Percentiles rank a stretch among this genome's conserved stretches.
These are phyloP conservation scores for Candida sp. DNA, from an alignment of 1,139 yeast species.

Conservation along the genomic window DNA sequence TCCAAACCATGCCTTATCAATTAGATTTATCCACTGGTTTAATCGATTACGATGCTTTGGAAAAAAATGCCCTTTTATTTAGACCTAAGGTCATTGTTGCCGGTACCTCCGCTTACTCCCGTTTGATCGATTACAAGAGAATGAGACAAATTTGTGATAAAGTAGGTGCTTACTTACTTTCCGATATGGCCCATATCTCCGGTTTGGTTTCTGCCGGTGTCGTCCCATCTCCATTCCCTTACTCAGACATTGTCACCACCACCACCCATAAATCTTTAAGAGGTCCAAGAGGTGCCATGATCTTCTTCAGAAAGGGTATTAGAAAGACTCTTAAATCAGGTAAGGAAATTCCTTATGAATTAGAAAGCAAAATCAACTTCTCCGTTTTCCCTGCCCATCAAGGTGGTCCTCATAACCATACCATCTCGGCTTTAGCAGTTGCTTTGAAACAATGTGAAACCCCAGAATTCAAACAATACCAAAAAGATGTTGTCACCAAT, in stretches of 20 bases:
- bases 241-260: constrained; percentile 94
- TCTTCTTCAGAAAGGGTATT: constrained; percentile 91
- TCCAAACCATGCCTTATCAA: constrained; percentile 97
- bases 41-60: constrained; percentile 88
- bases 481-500: constrained; percentile 74
- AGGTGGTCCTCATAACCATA: constrained; percentile 99
- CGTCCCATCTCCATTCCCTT: constrained; percentile 88
- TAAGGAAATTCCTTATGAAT: constrained; percentile 80
- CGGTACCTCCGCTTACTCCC: constrained; percentile 95
- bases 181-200: constrained; percentile 97
- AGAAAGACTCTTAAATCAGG: constrained; percentile 85
- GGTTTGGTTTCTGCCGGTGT: constrained; percentile 94
- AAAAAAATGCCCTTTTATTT: constrained; percentile 77
- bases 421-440: constrained; percentile 92
- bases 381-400: constrained; percentile 99
- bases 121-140: constrained; percentile 86
- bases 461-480: constrained; percentile 87
- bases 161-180: constrained; percentile 88
- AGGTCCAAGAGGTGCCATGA: constrained; percentile 99
- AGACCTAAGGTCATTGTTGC: constrained; percentile 96
- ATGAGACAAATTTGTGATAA: constrained; percentile 88
- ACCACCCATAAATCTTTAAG: constrained; percentile 96
- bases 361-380: constrained; percentile 88
- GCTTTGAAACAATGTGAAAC: constrained; percentile 87
- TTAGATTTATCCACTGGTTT: constrained; percentile 81